Base-by-base conservation (phyloP, 768 basidiomycete species). In the Chalciporus pseudorubinellus region DNA sequence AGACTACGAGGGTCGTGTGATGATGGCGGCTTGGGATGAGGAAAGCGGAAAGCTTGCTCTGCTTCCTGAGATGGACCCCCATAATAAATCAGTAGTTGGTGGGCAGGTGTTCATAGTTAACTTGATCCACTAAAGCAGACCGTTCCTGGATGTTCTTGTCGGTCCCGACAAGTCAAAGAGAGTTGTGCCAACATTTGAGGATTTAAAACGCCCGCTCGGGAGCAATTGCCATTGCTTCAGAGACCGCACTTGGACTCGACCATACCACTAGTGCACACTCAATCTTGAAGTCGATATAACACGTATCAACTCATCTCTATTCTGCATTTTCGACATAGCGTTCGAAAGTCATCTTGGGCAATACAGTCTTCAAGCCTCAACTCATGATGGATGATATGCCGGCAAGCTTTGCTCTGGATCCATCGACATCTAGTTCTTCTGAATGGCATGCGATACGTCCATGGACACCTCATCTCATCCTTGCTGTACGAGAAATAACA, bases 401-500 rank as follows among this genome's bases (percentile, higher is more conserved):
- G 42, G 18, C 52, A 0, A 8, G 42, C 13, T 10, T 39, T 39
- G 36, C 46, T 39, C 49, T 46, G 11, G 53, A 58, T 50, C 44
- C 56, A 41, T 55, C 65, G 10, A 46, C 56, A 52, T 56, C 68
- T 20, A 52, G 39, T 39, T 44, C 59, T 12, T 57, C 64, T 0
- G 69, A 72, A 44, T 92, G 89, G 89, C 83, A 82, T 52, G 72
- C 85, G 11, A 83, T 92, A 57, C 79, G 88, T 13, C 90, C 89
- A 7, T 91, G 87, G 84, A 75, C 78, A 5, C 84, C 85, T 33
- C 82, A 81, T 28, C 73, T 92, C n/a, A 77, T 81, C 1, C 79
- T 92, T 13, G 71, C 78, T 12, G 85, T 91, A 38, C 78, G 82
- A 39, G 90, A 92, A 73, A 84, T 92, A 45, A 89, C 91, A 20